Evolutionary conservation across 2,329 filamentous ascomycete species (phyloP).

Genomic region (Ophiosphaerella herpotricha): DNA sequence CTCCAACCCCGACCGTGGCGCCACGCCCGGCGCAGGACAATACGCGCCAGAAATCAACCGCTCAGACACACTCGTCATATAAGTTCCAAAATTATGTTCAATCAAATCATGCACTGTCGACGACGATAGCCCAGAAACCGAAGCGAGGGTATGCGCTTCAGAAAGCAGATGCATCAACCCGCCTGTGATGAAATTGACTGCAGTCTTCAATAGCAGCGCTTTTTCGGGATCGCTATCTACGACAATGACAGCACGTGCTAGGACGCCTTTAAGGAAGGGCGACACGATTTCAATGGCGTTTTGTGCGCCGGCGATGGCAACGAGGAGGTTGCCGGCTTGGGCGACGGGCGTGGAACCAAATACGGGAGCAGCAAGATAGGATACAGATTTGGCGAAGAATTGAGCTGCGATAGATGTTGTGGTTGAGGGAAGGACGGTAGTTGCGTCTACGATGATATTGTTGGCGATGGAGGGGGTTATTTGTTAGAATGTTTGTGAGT

Average conservation of each 20-base stretch:
- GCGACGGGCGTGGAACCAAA: constrained; percentile 59
- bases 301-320: constrained; percentile 51
- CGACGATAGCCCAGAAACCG: constrained; percentile 50
- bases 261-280: constrained; percentile 50
- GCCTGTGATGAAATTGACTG: constrained; percentile 56
- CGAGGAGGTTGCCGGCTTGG: constrained; percentile 52
- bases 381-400: constrained; percentile 33
- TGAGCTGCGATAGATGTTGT: constrained; percentile 35
- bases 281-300: constrained; percentile 42
- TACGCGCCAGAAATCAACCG: constrained; percentile 35
- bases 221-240: constrained; percentile 52
- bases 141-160: constrained; percentile 57
- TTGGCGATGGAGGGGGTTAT: constrained; percentile 22
- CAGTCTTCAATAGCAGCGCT: constrained; percentile 55
- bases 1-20: constrained; percentile 55
- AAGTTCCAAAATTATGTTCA: constrained; percentile 35
- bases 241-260: constrained; percentile 48
- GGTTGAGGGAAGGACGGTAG: constrained; percentile 56
- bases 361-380: constrained; percentile 54
- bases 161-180: constrained; percentile 56
- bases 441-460: constrained; percentile 57
- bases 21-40: constrained; percentile 27
- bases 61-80: constrained; percentile 30
- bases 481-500: constrained; percentile 34
- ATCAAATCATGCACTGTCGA: constrained; percentile 52